A percentile compares a stretch with the other conserved stretches of the same genome.
These are phyloP conservation scores for Dioscorea dumetorum DNA, from an alignment of 106 monocot genomes.

Conservation along the genomic window DNA sequence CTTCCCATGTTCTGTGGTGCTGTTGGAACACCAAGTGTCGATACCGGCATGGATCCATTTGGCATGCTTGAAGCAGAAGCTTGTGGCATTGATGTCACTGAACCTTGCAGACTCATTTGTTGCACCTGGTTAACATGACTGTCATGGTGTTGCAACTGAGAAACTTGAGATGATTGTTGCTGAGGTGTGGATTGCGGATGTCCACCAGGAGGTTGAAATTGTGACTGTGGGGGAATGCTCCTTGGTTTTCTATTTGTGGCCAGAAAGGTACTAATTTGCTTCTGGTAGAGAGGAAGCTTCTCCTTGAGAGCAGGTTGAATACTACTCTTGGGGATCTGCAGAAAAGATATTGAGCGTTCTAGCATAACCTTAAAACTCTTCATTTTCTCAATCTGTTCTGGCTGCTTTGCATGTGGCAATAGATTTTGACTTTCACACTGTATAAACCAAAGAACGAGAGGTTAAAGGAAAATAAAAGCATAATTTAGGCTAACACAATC, in stretches of 20 bases:
- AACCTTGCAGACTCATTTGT: slow-evolving; percentile 42
- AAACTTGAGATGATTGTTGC: slow-evolving; percentile 48
- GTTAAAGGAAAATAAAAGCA: neutral
- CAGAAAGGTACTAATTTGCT: slow-evolving; percentile 61
- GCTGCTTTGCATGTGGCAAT: slow-evolving; percentile 18
- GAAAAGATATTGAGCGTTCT: slow-evolving; percentile 14
- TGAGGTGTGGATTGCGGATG: slow-evolving; percentile 26
- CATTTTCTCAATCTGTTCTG: slow-evolving; percentile 25
- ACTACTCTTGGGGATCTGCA: slow-evolving; percentile 25
- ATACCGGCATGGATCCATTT: slow-evolving; percentile 33
- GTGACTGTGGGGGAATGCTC: slow-evolving; percentile 26
- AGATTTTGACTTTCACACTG: slow-evolving; percentile 39
- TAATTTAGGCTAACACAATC: neutral
- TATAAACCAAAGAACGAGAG: neutral
- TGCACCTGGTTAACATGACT: slow-evolving; percentile 50
- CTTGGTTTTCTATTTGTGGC: slow-evolving; percentile 26
- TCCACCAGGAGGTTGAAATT: slow-evolving; percentile 46
- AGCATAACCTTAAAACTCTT: slow-evolving; percentile 15
- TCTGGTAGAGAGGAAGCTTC: slow-evolving; percentile 23
- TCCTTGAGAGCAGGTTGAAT: slow-evolving; percentile 21
- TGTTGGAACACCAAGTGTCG: slow-evolving; percentile 29
- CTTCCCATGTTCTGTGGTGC: slow-evolving; percentile 38
- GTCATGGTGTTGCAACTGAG: slow-evolving; percentile 57
- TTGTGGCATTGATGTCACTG: slow-evolving; percentile 16
- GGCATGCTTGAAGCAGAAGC: slow-evolving; percentile 8